Evolutionary conservation across 2,329 filamentous ascomycete genomes (phyloP).

Genomic region (Xylaria sp.): DNA sequence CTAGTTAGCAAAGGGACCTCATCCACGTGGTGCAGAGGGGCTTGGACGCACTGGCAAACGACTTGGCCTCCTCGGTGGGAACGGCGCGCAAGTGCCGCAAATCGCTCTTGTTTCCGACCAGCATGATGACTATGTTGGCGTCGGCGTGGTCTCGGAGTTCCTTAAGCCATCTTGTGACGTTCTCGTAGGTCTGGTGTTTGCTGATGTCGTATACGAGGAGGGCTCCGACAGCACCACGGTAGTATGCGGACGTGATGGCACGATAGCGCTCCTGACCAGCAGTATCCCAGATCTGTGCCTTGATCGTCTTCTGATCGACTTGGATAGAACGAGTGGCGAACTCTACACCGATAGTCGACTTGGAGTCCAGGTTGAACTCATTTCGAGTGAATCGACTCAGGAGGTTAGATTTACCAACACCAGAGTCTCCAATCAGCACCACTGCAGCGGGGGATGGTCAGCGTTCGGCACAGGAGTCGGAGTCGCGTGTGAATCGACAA

Average conservation of each 20-base stretch:
- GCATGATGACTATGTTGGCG: conserved; percentile 99
- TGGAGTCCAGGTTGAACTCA: conserved; percentile 99
- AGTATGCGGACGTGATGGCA: conserved; percentile 98
- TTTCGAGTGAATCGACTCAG: conserved; percentile 99
- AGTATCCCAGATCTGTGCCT: conserved; percentile 99
- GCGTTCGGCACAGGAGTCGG: conserved; percentile 24
- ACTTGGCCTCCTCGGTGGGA: conserved; percentile 94
- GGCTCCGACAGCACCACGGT: conserved; percentile 93
- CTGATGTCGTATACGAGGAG: conserved; percentile 99
- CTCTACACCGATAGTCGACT: conserved; percentile 99
- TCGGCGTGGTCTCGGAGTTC: conserved; percentile 97
- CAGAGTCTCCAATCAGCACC: conserved; percentile 97
- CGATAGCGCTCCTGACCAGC: conserved; percentile 98
- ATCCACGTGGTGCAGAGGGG: not conserved
- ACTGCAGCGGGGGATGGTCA: conserved; percentile 49
- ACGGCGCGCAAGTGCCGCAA: conserved; percentile 96
- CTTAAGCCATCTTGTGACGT: conserved; percentile 98
- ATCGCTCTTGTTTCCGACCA: conserved; percentile 99
- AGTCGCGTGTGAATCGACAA: conserved; percentile 21
- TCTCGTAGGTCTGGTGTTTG: conserved; percentile 99
- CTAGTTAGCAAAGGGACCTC: conserved; percentile 25
- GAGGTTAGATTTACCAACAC: conserved; percentile 99
- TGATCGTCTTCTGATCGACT: conserved; percentile 99
- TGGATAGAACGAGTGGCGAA: conserved; percentile 98
- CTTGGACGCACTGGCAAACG: conserved; percentile 75